These are phyloP conservation scores for Meyerozyma smithsonii DNA, from an alignment of 1,139 yeast species.

Conservation along the genomic window DNA sequence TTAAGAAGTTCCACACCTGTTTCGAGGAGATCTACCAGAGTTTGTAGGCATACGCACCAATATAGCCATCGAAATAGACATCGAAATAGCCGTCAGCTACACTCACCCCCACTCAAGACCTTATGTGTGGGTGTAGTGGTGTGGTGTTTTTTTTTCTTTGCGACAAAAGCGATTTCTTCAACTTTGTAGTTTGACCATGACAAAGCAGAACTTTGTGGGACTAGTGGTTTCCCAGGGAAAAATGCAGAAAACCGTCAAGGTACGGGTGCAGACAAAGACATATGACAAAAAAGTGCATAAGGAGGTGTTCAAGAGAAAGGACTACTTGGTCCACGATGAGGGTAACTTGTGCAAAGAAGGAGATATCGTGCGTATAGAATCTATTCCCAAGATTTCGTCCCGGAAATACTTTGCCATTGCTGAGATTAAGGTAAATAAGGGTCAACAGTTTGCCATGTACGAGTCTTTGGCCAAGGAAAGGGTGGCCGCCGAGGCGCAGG, in stretches of 20 bases:
- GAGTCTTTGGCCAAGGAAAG: conserved; percentile 66
- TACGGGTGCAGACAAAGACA: conserved; percentile 70
- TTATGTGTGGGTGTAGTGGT: neutral
- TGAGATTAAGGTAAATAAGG: conserved; percentile 82
- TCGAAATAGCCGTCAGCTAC: too few relatives aligned
- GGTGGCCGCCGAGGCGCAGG: conserved; percentile 59
- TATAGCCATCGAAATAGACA: too few relatives aligned
- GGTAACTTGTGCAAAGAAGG: conserved; percentile 90
- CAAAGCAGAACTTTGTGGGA: conserved; percentile 86
- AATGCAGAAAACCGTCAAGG: conserved; percentile 94
- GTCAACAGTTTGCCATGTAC: conserved; percentile 85
- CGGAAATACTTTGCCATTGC: conserved; percentile 90
- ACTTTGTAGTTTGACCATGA: conserved; percentile 45
- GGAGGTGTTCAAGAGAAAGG: conserved; percentile 74
- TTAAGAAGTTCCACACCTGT: conserved; percentile 42
- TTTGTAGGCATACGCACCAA: too few relatives aligned
- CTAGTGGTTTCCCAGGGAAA: conserved; percentile 93
- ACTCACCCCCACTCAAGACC: too few relatives aligned
- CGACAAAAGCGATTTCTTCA: neutral
- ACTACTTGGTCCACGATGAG: conserved; percentile 90
- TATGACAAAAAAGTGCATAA: conserved; percentile 71
- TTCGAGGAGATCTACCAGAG: conserved; percentile 12
- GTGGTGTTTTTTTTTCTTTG: neutral
- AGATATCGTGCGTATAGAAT: conserved; percentile 88
- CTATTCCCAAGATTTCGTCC: conserved; percentile 80